These are phyloP conservation scores for Cryptosporidium parvum DNA, from an alignment of 169 alveolate genomes.

Conservation along the genomic window DNA sequence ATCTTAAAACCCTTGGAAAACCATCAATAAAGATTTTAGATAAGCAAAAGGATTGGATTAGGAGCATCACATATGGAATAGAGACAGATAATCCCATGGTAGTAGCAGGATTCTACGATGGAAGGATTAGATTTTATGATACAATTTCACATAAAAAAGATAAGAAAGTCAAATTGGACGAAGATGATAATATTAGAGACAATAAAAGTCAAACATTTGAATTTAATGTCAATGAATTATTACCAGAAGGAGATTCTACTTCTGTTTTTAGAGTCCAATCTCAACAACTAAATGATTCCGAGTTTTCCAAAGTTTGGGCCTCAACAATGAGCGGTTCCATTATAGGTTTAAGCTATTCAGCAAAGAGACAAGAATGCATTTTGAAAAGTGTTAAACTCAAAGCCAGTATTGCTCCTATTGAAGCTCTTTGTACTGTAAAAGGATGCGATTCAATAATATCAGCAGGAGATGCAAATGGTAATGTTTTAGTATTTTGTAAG, in stretches of 20 bases:
- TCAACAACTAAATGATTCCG: slow-evolving; percentile 56
- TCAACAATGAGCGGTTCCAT: slow-evolving; percentile 66
- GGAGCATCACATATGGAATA: slow-evolving; percentile 17
- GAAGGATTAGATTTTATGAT: slow-evolving; percentile 48
- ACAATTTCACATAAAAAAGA: not conserved
- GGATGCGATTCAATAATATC: slow-evolving; percentile 34
- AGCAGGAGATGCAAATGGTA: slow-evolving; percentile 63
- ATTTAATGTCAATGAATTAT: slow-evolving; percentile 14
- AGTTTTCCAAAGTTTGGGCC: slow-evolving; percentile 64
- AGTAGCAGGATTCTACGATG: slow-evolving; percentile 31
- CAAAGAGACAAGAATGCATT: not conserved
- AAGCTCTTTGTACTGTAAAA: slow-evolving; percentile 49
- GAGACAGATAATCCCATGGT: slow-evolving; percentile 65
- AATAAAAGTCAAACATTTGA: slow-evolving; percentile 8
- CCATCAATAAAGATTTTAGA: slow-evolving; percentile 28
- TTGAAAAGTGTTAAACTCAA: not conserved
- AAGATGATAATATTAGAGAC: not conserved
- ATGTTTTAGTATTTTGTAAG: slow-evolving; percentile 22
- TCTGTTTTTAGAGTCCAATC: slow-evolving; percentile 32
- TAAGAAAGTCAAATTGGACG: not conserved
- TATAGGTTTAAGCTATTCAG: slow-evolving; percentile 31
- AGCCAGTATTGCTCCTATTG: slow-evolving; percentile 61
- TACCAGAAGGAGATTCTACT: slow-evolving; percentile 18
- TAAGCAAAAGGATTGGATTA: slow-evolving; percentile 56
- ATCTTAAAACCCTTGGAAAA: slow-evolving; percentile 13